Percentiles rank a stretch among this genome's conserved stretches.
These are phyloP conservation scores for Backusella sp. DNA, from an alignment of 192 early-diverging fungal genomes.

Conservation along the genomic window DNA sequence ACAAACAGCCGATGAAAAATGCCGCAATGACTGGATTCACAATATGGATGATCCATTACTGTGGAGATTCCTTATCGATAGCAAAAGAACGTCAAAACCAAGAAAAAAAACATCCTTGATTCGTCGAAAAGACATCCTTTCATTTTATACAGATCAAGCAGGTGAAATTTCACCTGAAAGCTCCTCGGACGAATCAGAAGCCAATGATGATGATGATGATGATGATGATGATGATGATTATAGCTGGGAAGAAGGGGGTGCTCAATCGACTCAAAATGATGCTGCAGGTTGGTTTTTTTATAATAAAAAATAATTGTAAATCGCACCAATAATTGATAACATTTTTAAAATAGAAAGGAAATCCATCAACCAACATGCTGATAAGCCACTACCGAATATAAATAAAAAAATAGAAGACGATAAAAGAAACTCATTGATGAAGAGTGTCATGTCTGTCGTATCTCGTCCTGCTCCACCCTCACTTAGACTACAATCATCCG, in stretches of 20 bases:
- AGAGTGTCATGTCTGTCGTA: background rate
- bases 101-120: background rate
- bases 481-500: background rate
- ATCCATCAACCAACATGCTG: background rate
- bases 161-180: constrained; percentile 14
- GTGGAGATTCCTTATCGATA: background rate
- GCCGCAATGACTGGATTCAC: background rate
- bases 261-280: background rate
- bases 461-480: background rate
- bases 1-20: background rate
- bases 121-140: constrained; percentile 9
- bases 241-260: constrained; percentile 10
- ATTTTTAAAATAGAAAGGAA: background rate
- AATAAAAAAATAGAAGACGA: background rate
- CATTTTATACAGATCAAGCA: constrained; percentile 12
- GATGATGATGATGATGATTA: background rate
- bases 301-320: background rate
- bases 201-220: background rate
- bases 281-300: constrained; percentile 18
- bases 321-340: background rate
- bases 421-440: background rate
- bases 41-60: background rate
- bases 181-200: constrained; percentile 18
- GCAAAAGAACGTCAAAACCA: background rate
- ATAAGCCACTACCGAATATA: constrained; percentile 2